Base-by-base conservation (phyloP, 2,329 filamentous ascomycete species). In the Calonectria pseudoreteaudii region DNA sequence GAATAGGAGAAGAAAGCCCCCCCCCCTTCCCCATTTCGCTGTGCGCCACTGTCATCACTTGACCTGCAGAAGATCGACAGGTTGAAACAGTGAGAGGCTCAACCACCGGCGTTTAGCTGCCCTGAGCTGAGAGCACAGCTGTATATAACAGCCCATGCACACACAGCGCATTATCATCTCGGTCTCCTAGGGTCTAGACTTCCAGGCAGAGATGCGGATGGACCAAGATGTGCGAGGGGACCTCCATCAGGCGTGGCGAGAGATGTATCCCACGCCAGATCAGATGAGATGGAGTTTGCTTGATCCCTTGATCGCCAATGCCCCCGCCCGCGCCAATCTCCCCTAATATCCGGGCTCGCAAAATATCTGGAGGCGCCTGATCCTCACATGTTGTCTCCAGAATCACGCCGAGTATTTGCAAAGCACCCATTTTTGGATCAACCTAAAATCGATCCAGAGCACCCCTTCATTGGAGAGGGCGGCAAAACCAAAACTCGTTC, bases 31-130 rank as follows among this genome's bases (percentile, higher is more conserved):
- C 47, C 23, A n/a, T 56, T 28, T 36, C 41, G 9, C 53, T 52
- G n/a, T 30, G 36, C 67, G 67, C 44, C 67, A 69, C 67, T 36
- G 23, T 44, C 67, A 69, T 64, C 67, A 41, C 53, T 69, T 38
- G 66, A 62, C 67, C 31, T 52, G 31, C 53, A 47, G 44, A 41
- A 52, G 56, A 69, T 69, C 66, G 67, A 64, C 56, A 14, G 31
- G 8, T 28, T 69, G 67, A 69, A 58, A 62, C 67, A 64, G 30
- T 58, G 38, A 31, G 44, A 69, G 41, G 56, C 56, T 69, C 47
- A 58, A 47, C 36, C 53, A 60, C 28, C 66, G 44, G 53, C 28
- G 52, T 31, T 68, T 50, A 68, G 41, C 41, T 64, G 53, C 53
- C n/a, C 53, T 30, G 13, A 13, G 44, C 53, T 30, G 13, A 13